Evolutionary conservation across 2,329 filamentous ascomycete genomes (phyloP), one percentile per base, ranked within the genome.

Genomic region (Pleurostoma richardsiae): DNA sequence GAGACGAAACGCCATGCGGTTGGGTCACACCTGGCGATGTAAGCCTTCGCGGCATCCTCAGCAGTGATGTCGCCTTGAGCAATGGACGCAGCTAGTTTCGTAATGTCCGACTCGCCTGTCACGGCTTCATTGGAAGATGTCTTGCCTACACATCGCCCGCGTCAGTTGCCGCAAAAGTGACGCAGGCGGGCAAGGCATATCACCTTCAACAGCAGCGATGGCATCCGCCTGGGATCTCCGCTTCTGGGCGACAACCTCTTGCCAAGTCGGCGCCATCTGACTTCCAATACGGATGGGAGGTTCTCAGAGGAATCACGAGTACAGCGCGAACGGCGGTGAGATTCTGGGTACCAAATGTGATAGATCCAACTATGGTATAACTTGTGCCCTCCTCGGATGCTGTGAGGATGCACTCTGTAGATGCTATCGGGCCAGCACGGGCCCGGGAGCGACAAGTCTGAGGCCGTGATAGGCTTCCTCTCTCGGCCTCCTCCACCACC

Each of bases 211-310:
- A 19, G 19, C 19, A 19, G 8, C 6, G n/a, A 50, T 29, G 7
- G 30, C 31, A 4, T 45, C 36, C 6, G 28, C 38, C 19, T 39
- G 49, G 4, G 26, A 5, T 6, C 30, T 19, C 7, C 43, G 40
- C 19, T 50, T 50, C 28, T 48, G 33, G n/a, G 27, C 46, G 8
- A 39, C 49, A 3, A 48, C 30, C n/a, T 48, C 43, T 28, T 41
- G 46, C 49, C 49, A 50, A 6, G 38, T 8, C 33, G n/a, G n/a
- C 33, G 33, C 33, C 33, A 36, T 36, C n/a, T 19, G 19, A 19
- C 33, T 36, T 36, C 33, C 33, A 36, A 8, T 19, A 19, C 19
- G 19, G 19, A 19, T 36, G 33, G 33, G 33, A 36, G 33, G 8
- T n/a, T 36, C 33, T 36, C 33, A 36, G 33, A 8, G 19, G 19